Evolutionary conservation across 495 filamentous ascomycete species (phyloP), one percentile per base, ranked within the genome.

Genomic region (Aspergillus baeticus): DNA sequence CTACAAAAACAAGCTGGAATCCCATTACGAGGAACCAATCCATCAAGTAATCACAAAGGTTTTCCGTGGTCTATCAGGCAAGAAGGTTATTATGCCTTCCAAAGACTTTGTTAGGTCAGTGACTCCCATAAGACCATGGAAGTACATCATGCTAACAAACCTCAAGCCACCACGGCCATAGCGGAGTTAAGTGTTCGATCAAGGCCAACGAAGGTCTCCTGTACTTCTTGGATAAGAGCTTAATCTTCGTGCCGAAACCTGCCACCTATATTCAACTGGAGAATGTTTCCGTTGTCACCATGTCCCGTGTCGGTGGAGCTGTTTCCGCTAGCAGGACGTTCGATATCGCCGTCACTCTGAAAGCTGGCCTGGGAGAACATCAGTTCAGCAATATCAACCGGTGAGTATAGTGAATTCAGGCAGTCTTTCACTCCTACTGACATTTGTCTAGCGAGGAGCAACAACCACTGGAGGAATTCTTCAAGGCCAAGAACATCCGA

Each of bases 361-460:
- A 97, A 79, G 75, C 71, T 33, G 85, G 84, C 13, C 75, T 81
- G 35, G 88, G 87, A 17, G 90, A 96, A 62, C 88, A 92, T 59
- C 91, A 96, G 63, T 98, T 99, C 75, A 96, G 90, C 74, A 99
- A 99, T 74, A 98, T 99, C 72, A 99, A 98, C 67, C 90, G 93
- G 83, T 85, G 73, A 44, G 78, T 26, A 15, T 4, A 52, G 42
- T 42, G 4, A 23, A 45, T 23, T 38, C n/a, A 55, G 14, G 57
- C 49, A 55, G 17, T 18, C 46, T 15, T 50, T 46, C 5, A n/a
- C 17, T 26, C 26, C 51, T 42, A 26, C 63, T 66, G 47, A 68
- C 51, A 23, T 10, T 5, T 5, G 33, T 22, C 50, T 52, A 87
- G 84, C 51, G 95, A 99, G 79, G 94, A 99, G 63, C 89, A 98